Evolutionary conservation across 2,329 filamentous ascomycete genomes (phyloP), one percentile per base, ranked within the genome.

Genomic region (Alternaria alternata): DNA sequence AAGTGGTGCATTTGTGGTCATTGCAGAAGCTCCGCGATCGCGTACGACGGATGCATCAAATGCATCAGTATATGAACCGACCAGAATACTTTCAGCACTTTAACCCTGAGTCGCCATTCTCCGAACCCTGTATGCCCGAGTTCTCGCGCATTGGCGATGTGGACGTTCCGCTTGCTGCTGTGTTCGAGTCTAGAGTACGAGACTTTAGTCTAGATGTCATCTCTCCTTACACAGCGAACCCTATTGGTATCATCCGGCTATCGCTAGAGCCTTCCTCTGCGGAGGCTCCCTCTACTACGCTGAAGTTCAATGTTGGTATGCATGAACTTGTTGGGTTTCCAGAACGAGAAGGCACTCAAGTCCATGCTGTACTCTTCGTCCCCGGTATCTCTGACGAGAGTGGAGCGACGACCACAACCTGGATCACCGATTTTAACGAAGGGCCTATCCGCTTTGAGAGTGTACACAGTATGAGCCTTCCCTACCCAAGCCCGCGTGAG

Each of bases 261-360:
- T 94, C 94, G 0, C 82, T 99, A 7, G 95, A 99, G 75, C 95
- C 95, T 14, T 98, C 94, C 0, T 94, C 93, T 48, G 94, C 94
- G 2, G 90, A 96, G 71, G 94, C 94, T 4, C 95, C 95, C 14
- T 91, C 92, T 12, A 95, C 92, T 59, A 97, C 92, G 3, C 82
- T 98, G 59, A 99, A 98, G 76, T 99, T 99, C 81, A 99, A 98
- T 72, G 94, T 98, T 5, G 94, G 98, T 32, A 97, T 99, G 92
- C 94, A 96, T 73, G 93, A 98, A 74, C 87, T 99, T 81, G 82
- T 95, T 36, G 95, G 95, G 1, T 99, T 99, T 69, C 91, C 95
- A 0, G 95, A 99, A 80, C 88, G 94, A 63, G 95, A 99, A 81
- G 95, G 95, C 14, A 96, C 92, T 0, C 91, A 97, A 67, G 93